A percentile compares a stretch with the other conserved stretches of the same genome.
Evolutionary conservation across 2,329 filamentous ascomycete species (phyloP).

Genomic region (Leptographium lundbergii): DNA sequence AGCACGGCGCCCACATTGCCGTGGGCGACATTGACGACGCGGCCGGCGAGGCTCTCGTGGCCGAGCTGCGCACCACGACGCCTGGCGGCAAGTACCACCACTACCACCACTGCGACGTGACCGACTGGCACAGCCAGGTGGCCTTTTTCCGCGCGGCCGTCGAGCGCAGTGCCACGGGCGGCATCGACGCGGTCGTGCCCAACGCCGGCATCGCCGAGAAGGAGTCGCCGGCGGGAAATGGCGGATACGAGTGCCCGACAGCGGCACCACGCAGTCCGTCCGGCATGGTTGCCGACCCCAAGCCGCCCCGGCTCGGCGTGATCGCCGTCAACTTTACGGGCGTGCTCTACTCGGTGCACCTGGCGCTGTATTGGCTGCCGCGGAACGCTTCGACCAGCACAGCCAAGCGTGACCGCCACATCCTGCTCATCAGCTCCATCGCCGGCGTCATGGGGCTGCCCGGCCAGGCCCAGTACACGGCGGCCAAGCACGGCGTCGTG

Average conservation of each 20-base stretch:
- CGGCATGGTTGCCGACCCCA: constrained; percentile 20
- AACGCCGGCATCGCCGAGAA: constrained; percentile 48
- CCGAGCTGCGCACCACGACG: constrained; percentile 30
- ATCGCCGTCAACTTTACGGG: constrained; percentile 51
- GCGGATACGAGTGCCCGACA: constrained; percentile 31
- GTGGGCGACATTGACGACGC: constrained; percentile 49
- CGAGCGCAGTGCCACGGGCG: constrained; percentile 37
- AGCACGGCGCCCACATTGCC: constrained; percentile 43
- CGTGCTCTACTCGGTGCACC: constrained; percentile 49
- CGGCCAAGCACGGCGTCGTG: constrained; percentile 52
- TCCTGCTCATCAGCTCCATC: constrained; percentile 50
- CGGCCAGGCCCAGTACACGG: constrained; percentile 37
- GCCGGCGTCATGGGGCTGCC: constrained; percentile 35
- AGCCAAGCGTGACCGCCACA: constrained; percentile 35
- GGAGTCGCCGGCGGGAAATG: constrained; percentile 13
- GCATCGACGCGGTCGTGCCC: constrained; percentile 50
- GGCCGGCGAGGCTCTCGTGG: constrained; percentile 41
- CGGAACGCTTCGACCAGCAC: constrained; percentile 24
- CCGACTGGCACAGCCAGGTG: constrained; percentile 50
- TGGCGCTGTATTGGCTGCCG: constrained; percentile 46
- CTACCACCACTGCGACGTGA: constrained; percentile 50
- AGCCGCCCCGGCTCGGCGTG: constrained; percentile 36
- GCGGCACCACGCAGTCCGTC: not conserved
- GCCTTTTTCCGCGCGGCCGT: constrained; percentile 47
- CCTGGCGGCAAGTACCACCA: constrained; percentile 34